Evolutionary conservation across 768 basidiomycete genomes (phyloP).

Genomic region (Tremella yokohamensis): DNA sequence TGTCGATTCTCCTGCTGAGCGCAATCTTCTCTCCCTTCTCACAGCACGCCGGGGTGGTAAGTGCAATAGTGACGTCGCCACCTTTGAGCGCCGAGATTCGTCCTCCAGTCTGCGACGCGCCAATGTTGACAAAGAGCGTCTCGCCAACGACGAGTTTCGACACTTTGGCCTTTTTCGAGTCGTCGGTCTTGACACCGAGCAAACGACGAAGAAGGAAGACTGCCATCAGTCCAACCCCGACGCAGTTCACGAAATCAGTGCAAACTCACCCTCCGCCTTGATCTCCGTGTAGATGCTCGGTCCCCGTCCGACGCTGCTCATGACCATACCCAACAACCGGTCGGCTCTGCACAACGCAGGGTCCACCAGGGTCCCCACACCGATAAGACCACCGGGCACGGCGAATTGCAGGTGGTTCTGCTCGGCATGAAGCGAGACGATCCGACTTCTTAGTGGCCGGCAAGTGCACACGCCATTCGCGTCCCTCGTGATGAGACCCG

Average conservation of each 20-base stretch:
- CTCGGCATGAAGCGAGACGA: slow-evolving; percentile 91
- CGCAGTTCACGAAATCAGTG: background rate
- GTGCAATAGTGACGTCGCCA: slow-evolving; percentile 68
- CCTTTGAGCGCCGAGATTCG: slow-evolving; percentile 91
- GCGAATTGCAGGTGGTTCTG: slow-evolving; percentile 90
- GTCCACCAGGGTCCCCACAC: slow-evolving; percentile 95
- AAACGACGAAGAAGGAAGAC: slow-evolving; percentile 91
- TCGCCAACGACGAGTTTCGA: slow-evolving; percentile 88
- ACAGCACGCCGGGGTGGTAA: slow-evolving; percentile 92
- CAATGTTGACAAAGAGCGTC: slow-evolving; percentile 92
- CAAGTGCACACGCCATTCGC: slow-evolving; percentile 82
- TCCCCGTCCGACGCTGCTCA: slow-evolving; percentile 89
- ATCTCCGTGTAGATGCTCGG: slow-evolving; percentile 78
- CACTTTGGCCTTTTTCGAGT: slow-evolving; percentile 93
- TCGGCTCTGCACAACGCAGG: slow-evolving; percentile 96
- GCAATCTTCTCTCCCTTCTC: slow-evolving; percentile 98
- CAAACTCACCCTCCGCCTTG: slow-evolving; percentile 51
- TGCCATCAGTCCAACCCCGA: background rate
- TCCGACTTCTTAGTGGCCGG: slow-evolving; percentile 85
- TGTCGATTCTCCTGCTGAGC: slow-evolving; percentile 87
- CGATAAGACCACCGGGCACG: slow-evolving; percentile 94
- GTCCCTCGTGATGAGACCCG: slow-evolving; percentile 95
- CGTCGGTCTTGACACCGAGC: slow-evolving; percentile 97
- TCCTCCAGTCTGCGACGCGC: slow-evolving; percentile 94
- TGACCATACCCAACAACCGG: slow-evolving; percentile 90